Evolutionary conservation across 1,284 basidiomycete genomes (phyloP), one percentile per base, ranked within the genome.

Genomic region (Austropuccinia psidii): DNA sequence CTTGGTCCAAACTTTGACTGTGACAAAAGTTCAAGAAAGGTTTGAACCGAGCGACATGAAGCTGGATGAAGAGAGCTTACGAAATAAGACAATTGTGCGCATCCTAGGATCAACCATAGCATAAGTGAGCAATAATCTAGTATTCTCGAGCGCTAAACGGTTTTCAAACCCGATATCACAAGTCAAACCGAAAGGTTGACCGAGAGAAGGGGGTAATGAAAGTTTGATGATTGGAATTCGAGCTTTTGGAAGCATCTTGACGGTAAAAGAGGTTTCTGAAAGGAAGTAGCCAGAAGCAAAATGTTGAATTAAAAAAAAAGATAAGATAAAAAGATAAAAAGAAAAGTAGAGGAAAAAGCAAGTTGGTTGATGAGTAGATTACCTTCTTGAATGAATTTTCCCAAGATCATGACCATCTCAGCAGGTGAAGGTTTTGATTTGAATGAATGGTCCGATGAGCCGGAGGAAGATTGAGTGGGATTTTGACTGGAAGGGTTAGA

Each of bases 131-230:
- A 98, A 85, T 75, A 98, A 83, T 60, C 96, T 87, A 55, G 95
- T 98, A 81, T 98, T 98, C 83, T 98, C 95, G 75, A 98, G 85
- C 21, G 95, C 95, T 57, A 98, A 84, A 77, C 93, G 86, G 82
- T 98, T 98, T 84, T 97, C 95, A 77, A 98, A 98, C 33, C 95
- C 95, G 78, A 98, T 98, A 82, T 98, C 95, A 81, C 95, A 98
- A 21, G 93, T 89, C 77, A 98, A 84, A 54, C 84, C 84, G 60
- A 89, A 87, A 1, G 92, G 93, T 8, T 96, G 84, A 1, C 91
- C 92, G 17, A 88, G 88, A 0, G 92, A 94, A 19, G 94, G 90
- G 77, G 93, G 88, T 66, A 97, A 86, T 50, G 89, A 93, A 74
- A 98, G 86, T 83, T 98, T 98, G 80, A 98, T 93, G 81, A 98